A percentile compares a stretch with the other conserved stretches of the same genome.
Evolutionary conservation across 1,284 basidiomycete species (phyloP).

Genomic region (Sphaerobolus stellatus): DNA sequence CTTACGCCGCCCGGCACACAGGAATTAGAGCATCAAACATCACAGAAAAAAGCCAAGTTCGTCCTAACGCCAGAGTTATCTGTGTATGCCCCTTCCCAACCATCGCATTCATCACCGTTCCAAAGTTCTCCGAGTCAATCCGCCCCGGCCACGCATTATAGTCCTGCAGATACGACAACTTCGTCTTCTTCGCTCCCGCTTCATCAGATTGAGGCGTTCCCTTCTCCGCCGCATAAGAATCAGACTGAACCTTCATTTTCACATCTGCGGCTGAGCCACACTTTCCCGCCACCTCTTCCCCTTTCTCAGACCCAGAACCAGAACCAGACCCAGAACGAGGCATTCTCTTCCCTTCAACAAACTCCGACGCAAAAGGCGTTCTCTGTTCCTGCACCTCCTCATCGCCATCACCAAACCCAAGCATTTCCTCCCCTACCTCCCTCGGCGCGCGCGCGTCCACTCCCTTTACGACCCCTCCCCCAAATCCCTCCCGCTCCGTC

Average conservation of each 20-base stretch:
- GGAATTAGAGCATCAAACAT: neutral
- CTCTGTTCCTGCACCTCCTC: too few species aligned
- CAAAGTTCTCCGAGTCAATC: neutral
- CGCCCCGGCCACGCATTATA: neutral
- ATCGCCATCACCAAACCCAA: too few species aligned
- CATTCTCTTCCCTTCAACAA: too few species aligned
- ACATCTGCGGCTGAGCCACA: too few species aligned
- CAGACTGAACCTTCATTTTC: neutral
- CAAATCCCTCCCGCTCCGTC: conserved; percentile 1
- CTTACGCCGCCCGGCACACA: too few species aligned
- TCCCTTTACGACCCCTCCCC: conserved; percentile 5
- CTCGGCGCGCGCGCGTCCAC: too few species aligned
- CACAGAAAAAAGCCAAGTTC: neutral
- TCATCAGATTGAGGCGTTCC: neutral
- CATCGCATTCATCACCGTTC: neutral
- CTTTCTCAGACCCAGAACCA: too few species aligned
- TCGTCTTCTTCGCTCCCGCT: conserved; percentile 5
- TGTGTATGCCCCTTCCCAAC: neutral
- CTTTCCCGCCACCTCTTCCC: conserved; percentile 1
- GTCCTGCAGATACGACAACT: neutral
- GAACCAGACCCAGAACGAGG: too few species aligned
- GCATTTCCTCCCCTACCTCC: too few species aligned
- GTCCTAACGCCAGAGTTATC: neutral
- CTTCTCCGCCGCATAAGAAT: neutral
- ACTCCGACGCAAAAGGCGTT: too few species aligned